Conservation (phyloP, 345 rosid species). For the Camelina neglecta region DNA sequence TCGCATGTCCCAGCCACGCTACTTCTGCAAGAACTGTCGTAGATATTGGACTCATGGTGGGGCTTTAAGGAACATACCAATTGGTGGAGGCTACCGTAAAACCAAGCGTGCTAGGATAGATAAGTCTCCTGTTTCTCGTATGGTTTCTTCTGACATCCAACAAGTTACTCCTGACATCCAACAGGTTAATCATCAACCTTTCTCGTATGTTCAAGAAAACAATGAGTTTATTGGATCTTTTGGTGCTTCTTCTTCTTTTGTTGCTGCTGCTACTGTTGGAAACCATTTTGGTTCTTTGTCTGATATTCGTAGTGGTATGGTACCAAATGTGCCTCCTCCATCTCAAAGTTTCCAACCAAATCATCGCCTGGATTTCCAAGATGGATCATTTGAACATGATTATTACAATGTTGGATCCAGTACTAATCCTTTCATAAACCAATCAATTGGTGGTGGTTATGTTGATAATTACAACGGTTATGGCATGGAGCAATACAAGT, state of each 20-base stretch:
- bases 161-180: conserved; percentile 15
- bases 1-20: conserved; percentile 25
- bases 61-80: conserved; percentile 28
- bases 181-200: conserved; percentile 16
- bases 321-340: conserved; percentile 6
- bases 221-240: conserved; percentile 9
- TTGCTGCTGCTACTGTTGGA: neutral
- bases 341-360: neutral
- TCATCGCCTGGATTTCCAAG: neutral
- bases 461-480: neutral
- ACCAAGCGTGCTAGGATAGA: neutral
- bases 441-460: conserved; percentile 18
- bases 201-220: conserved; percentile 20
- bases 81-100: conserved; percentile 27
- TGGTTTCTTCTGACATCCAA: conserved; percentile 6
- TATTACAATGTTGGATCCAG: conserved; percentile 7
- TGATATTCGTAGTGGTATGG: neutral
- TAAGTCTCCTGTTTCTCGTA: conserved; percentile 14
- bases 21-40: conserved; percentile 32
- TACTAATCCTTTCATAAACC: conserved; percentile 30
- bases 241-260: conserved; percentile 15
- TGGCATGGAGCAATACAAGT: neutral
- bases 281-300: conserved; percentile 16
- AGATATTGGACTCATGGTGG: conserved; percentile 45
- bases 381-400: neutral